phyloP scores from a whole-genome alignment of 495 filamentous ascomycete species.

The Tuber brumale region DNA sequence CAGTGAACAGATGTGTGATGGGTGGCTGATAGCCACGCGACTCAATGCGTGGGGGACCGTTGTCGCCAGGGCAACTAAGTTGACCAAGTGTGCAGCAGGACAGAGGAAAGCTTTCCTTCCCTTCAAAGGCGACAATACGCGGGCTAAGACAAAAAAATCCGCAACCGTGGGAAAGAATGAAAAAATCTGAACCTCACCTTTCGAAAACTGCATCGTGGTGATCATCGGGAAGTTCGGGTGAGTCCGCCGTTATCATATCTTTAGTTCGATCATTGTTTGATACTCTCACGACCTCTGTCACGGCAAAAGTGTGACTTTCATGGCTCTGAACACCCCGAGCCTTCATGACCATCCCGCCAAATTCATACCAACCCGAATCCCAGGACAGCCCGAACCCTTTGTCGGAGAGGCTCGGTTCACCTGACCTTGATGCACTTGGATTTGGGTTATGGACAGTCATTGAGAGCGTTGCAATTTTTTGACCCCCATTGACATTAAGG shows the following conservation, averaged over 20 bases:
- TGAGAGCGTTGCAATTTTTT: slow-evolving; percentile 70
- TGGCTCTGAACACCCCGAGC: slow-evolving; percentile 33
- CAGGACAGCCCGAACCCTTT: slow-evolving; percentile 32
- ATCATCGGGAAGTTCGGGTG: slow-evolving; percentile 42
- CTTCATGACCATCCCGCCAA: slow-evolving; percentile 17
- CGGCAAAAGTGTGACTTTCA: slow-evolving; percentile 56
- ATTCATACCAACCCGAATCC: slow-evolving; percentile 10
- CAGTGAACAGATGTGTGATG: neutral
- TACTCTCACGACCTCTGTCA: slow-evolving; percentile 48
- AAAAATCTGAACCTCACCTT: slow-evolving; percentile 48
- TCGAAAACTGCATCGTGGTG: slow-evolving; percentile 52
- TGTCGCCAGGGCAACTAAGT: neutral
- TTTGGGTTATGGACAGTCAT: slow-evolving; percentile 42
- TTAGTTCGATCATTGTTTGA: slow-evolving; percentile 30
- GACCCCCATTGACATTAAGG: slow-evolving; percentile 69
- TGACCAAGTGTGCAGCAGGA: neutral
- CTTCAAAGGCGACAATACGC: slow-evolving; percentile 14
- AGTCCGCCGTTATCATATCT: slow-evolving; percentile 23
- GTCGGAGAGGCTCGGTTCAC: slow-evolving; percentile 8
- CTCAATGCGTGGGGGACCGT: neutral
- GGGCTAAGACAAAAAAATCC: slow-evolving; percentile 10
- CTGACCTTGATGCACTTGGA: slow-evolving; percentile 2
- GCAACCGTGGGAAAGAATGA: slow-evolving; percentile 2
- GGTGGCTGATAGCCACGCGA: neutral
- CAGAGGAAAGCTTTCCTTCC: neutral